Evolutionary conservation across 1,139 yeast species (phyloP), one percentile per base, ranked within the genome.

Genomic region (Lodderomyces metapsilosis): DNA sequence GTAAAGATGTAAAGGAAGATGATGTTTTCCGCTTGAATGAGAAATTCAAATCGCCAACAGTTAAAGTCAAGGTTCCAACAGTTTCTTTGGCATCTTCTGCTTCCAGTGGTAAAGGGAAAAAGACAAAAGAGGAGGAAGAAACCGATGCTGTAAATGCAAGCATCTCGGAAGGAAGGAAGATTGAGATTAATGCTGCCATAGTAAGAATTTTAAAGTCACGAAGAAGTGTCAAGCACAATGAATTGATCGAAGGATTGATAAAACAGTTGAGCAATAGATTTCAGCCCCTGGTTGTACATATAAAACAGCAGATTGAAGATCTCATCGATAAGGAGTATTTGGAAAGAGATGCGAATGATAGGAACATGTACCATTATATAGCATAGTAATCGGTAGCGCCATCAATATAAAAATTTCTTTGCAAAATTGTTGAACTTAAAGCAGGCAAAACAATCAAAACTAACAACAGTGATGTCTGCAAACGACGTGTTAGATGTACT

Each of bases 151-250:
- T 68, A 2, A 61, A 61, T 41, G 47, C 52, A 2, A 58, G 59
- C 34, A 68, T 70, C 20, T 44, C 57, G 34, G 71, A 70, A 41
- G 80, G 79, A 17, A 61, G 81, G 39, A 67, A 79, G 49, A 72
- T 75, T 43, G 88, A 84, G 53, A 73, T 87, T 3, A 94, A 88
- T 54, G 97, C 98, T 0, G 95, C 96, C 0, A 78, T 91, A 43
- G 96, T 91, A 2, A 74, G 98, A 42, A 79, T 85, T 9, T 84
- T 92, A 92, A 92, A 92, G 59, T 75, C 87, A 1, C 68, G 91
- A 28, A 83, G 82, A 52, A 62, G 73, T 0, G 56, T 84, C 42
- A 70, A 64, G 32, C 92, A 86, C 57, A 79, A 80, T 49, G 83
- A 83, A 43, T 68, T 91, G 43, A 67, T 87, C 16, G 77, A 76